These are phyloP conservation scores for Phytophthora rubi DNA, from an alignment of 352 stramenopile genomes.

Conservation along the genomic window DNA sequence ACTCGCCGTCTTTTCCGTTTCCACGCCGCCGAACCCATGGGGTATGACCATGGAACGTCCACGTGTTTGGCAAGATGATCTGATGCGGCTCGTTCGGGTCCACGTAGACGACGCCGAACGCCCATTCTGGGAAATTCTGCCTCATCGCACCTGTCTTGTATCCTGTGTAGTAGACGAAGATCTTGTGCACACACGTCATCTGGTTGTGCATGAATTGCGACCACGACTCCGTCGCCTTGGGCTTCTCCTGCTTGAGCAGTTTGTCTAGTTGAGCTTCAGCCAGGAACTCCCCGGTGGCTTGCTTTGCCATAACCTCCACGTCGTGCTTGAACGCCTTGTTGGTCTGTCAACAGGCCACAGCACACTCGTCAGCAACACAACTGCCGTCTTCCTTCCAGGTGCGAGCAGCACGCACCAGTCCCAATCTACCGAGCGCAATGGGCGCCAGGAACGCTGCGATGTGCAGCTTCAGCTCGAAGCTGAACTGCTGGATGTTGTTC, in stretches of 20 bases:
- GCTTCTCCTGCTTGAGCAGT: slow-evolving; percentile 60
- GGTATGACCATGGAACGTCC: slow-evolving; percentile 71
- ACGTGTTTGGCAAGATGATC: slow-evolving; percentile 76
- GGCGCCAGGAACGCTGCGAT: slow-evolving; percentile 55
- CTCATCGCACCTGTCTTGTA: slow-evolving; percentile 84
- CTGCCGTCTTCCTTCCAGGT: not conserved
- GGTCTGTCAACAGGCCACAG: slow-evolving; percentile 42
- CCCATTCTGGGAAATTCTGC: slow-evolving; percentile 63
- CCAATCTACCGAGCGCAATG: slow-evolving; percentile 48
- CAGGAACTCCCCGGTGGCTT: slow-evolving; percentile 46
- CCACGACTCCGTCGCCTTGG: slow-evolving; percentile 53
- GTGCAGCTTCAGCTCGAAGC: slow-evolving; percentile 53
- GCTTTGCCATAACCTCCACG: slow-evolving; percentile 61
- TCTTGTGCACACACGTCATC: slow-evolving; percentile 75
- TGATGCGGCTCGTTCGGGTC: slow-evolving; percentile 75
- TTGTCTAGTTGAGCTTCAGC: slow-evolving; percentile 35
- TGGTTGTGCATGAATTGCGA: slow-evolving; percentile 74
- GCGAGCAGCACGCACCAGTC: slow-evolving; percentile 53
- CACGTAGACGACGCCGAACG: slow-evolving; percentile 73
- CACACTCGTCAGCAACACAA: slow-evolving; percentile 25
- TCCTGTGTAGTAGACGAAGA: slow-evolving; percentile 86
- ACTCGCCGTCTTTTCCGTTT: slow-evolving; percentile 85
- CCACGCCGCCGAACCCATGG: slow-evolving; percentile 58
- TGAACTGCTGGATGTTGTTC: slow-evolving; percentile 58
- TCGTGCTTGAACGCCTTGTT: slow-evolving; percentile 50